Conservation (phyloP, 2,329 filamentous ascomycete species). For the Fusarium staphyleae region DNA sequence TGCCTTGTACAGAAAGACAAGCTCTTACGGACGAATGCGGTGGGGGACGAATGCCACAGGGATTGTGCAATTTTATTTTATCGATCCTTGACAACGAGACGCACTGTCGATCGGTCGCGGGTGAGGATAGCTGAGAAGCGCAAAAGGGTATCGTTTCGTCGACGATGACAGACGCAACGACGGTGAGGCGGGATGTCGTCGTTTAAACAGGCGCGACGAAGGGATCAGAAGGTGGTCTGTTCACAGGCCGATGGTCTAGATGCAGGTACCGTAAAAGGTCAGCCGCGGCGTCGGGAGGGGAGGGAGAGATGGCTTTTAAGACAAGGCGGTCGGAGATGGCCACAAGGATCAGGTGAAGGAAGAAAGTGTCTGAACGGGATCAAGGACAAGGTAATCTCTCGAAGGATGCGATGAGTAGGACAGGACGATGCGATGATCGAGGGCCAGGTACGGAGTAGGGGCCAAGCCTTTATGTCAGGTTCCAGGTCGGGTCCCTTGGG, state of each 20-base stretch:
- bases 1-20: conserved; percentile 11
- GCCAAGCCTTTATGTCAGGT: conserved; percentile 44
- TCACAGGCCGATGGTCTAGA: conserved; percentile 38
- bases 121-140: conserved; percentile 7
- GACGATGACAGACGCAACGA: conserved; percentile 24
- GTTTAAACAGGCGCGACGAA: conserved; percentile 27
- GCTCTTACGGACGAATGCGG: conserved; percentile 6
- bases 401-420: conserved; percentile 32
- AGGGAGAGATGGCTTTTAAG: conserved; percentile 14
- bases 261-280: conserved; percentile 41
- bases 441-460: conserved; percentile 42
- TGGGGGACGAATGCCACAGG: conserved; percentile 19
- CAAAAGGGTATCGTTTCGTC: conserved; percentile 13
- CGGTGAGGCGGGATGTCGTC: conserved; percentile 31
- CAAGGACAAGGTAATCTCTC: conserved; percentile 23
- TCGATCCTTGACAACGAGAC: conserved; percentile 25
- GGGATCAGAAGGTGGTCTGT: conserved; percentile 44
- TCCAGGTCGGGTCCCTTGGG: conserved; percentile 40
- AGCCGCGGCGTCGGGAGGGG: conserved; percentile 31
- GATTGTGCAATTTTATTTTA: conserved; percentile 21
- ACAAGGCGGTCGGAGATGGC: conserved; percentile 1
- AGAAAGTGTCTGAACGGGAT: conserved; percentile 23
- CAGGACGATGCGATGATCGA: conserved; percentile 38
- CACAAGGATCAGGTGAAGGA: conserved; percentile 13
- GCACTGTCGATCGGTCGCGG: conserved; percentile 23